Base-by-base conservation (phyloP, 805 yeast genomes). In the Starmerella bacillaris region DNA sequence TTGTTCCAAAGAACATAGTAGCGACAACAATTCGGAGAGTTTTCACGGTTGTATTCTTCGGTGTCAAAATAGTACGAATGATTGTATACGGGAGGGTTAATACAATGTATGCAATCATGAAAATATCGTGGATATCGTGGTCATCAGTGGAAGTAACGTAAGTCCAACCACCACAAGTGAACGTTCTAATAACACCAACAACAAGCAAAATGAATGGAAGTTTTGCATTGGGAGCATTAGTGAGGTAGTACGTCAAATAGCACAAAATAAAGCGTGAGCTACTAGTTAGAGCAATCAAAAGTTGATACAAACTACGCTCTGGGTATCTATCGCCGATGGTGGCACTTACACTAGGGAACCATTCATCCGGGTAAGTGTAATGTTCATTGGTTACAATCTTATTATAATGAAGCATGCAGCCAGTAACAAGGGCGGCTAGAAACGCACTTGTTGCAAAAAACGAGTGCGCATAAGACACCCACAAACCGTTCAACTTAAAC, bases 101-200 rank as follows among this genome's bases (percentile, higher is more conserved):
- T 2, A 83, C 68, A 39, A 89, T 77, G 57, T 89, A 89, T 19
- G 76, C 54, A 41, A 89, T 82, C 98, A 89, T 89, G 54, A 86
- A 86, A 29, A 89, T 71, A 51, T 89, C 96, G 54, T 89, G 98
- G 61, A 76, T 73, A 56, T 86, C 94, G 48, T 86, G 96, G 54
- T 89, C 94, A 55, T 89, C 98, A 1, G 95, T 82, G 5, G 94
- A 78, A 2, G 98, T 89, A 43, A 89, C 78, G 53, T 89, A 89
- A 5, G 92, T 93, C 95, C 96, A 89, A 9, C 96, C 96, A 51
- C 98, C 98, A 51, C 96, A 89, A 2, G 94, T 76, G 37, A 89
- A 68, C 0, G 98, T 89, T 56, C 98, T 71, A n/a, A 78, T 36
- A 2, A 78, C 40, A n/a, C 98, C 98, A 40, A 28, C 66, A 65